Percentiles rank a stretch among this genome's conserved stretches.
Conservation (phyloP, 441 rosid genomes). For the Hura crepitans region DNA sequence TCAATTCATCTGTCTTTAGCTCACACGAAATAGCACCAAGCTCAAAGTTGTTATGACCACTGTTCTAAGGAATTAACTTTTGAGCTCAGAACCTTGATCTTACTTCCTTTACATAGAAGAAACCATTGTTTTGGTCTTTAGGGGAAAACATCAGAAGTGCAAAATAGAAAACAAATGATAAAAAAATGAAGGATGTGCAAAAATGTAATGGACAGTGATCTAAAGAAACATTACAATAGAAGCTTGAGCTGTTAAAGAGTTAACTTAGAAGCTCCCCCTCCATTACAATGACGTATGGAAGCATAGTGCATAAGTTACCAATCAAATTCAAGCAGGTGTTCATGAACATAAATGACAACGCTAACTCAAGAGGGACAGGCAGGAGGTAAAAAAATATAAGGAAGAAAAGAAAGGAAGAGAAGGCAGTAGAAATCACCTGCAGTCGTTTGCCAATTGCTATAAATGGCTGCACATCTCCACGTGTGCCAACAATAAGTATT, state of each 20-base stretch:
- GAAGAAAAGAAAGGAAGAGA: background rate
- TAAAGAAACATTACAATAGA: background rate
- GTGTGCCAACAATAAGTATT: constrained; percentile 93
- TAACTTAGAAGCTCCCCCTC: background rate
- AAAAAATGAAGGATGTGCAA: background rate
- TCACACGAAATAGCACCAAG: background rate
- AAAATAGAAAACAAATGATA: constrained; percentile 1
- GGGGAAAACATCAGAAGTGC: background rate
- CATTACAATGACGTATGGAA: background rate
- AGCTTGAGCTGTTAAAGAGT: background rate
- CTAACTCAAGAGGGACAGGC: background rate
- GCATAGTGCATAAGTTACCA: background rate
- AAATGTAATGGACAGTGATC: background rate
- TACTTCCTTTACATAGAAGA: background rate
- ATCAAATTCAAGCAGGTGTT: constrained; percentile 2
- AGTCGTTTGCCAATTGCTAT: constrained; percentile 89
- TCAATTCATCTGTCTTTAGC: background rate
- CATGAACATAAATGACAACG: background rate
- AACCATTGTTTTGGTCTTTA: background rate
- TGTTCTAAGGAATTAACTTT: constrained; percentile 4
- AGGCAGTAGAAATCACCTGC: constrained; percentile 48
- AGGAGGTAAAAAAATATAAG: background rate
- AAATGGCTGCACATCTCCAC: constrained; percentile 99
- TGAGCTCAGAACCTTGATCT: background rate
- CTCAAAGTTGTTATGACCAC: background rate